Conservation (phyloP, 257 asterid species). For the Mitragyna speciosa region DNA sequence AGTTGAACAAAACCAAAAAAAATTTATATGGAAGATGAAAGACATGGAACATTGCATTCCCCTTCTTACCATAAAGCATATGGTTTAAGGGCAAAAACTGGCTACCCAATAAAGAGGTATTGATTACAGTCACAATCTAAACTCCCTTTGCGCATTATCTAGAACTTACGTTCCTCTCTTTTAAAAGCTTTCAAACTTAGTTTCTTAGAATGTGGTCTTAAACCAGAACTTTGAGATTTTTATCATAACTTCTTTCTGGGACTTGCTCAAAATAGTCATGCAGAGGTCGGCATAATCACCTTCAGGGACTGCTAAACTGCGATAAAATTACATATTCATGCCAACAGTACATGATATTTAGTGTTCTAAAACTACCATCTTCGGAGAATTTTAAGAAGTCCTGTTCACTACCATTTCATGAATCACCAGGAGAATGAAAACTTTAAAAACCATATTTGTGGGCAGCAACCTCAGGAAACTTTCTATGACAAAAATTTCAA, state of each 20-base stretch:
- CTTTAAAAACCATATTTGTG: background rate
- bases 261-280: background rate
- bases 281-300: background rate
- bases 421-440: background rate
- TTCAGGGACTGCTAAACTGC: background rate
- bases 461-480: background rate
- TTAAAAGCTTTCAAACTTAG: background rate
- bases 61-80: background rate
- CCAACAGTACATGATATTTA: too few relatives aligned
- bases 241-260: background rate
- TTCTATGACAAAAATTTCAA: background rate
- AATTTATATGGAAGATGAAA: background rate
- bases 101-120: background rate
- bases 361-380: background rate
- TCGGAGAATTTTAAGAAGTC: background rate
- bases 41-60: background rate
- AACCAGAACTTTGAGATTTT: background rate
- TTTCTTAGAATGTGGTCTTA: background rate
- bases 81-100: background rate
- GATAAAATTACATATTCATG: too few relatives aligned
- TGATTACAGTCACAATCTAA: background rate
- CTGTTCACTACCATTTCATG: too few relatives aligned
- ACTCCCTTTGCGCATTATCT: background rate
- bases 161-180: background rate
- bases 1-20: background rate